Evolutionary conservation across 352 stramenopile genomes (phyloP).

Genomic region (Phytophthora cryptogea): DNA sequence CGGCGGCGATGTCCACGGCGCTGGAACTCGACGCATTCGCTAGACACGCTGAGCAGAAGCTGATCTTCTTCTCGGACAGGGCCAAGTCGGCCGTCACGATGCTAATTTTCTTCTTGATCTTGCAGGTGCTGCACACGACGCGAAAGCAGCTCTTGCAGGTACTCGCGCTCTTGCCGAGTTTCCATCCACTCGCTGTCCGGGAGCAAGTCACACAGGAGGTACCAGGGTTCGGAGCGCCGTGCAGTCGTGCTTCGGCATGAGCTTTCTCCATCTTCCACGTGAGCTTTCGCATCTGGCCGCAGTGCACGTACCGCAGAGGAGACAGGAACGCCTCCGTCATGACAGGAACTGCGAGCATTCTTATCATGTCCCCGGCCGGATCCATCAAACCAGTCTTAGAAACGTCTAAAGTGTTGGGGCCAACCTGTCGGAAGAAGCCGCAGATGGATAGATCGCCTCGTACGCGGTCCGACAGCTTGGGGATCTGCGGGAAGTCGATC

Average conservation of each 20-base stretch:
- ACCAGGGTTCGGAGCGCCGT: slow-evolving; percentile 29
- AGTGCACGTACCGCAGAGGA: slow-evolving; percentile 42
- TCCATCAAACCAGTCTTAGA: slow-evolving; percentile 47
- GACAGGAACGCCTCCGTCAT: slow-evolving; percentile 48
- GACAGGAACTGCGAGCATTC: slow-evolving; percentile 41
- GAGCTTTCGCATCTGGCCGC: slow-evolving; percentile 70
- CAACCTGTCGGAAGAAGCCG: slow-evolving; percentile 56
- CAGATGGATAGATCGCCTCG: slow-evolving; percentile 57
- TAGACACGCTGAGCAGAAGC: slow-evolving; percentile 37
- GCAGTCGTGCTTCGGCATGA: slow-evolving; percentile 29
- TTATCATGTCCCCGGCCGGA: slow-evolving; percentile 42
- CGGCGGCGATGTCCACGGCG: slow-evolving; percentile 30
- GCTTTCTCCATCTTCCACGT: slow-evolving; percentile 59
- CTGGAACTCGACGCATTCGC: slow-evolving; percentile 30
- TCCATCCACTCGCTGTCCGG: slow-evolving; percentile 23
- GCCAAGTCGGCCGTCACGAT: slow-evolving; percentile 39
- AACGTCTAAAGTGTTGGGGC: slow-evolving; percentile 46
- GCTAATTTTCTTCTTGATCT: slow-evolving; percentile 47
- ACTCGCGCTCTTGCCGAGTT: slow-evolving; percentile 27
- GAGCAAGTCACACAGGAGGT: slow-evolving; percentile 32
- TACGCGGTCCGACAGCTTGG: slow-evolving; percentile 37
- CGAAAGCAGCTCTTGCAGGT: slow-evolving; percentile 41
- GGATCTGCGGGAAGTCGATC: slow-evolving; percentile 52
- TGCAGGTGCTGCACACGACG: slow-evolving; percentile 35
- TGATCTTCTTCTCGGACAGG: slow-evolving; percentile 38